Percentiles rank a stretch among this genome's conserved stretches.
Evolutionary conservation across 345 rosid species (phyloP).

Genomic region (Arabis hirsuta): DNA sequence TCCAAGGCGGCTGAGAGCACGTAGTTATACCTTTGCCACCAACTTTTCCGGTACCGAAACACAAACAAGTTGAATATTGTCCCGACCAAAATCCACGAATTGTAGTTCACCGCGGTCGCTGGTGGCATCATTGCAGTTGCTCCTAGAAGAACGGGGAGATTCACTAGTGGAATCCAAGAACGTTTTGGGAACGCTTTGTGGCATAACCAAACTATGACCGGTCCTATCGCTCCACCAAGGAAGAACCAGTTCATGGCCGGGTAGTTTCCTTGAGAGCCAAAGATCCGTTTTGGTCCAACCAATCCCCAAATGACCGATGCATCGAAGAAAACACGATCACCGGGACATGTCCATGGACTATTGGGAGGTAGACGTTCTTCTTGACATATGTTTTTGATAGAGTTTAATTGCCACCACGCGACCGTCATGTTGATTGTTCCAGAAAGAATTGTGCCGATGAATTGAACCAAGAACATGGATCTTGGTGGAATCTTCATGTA

Average conservation of each 20-base stretch:
- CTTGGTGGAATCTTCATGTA: slow-evolving; percentile 98
- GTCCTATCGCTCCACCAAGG: slow-evolving; percentile 82
- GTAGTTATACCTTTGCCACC: slow-evolving; percentile 95
- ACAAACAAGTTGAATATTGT: slow-evolving; percentile 81
- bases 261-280: slow-evolving; percentile 78
- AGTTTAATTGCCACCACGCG: slow-evolving; percentile 84
- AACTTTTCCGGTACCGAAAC: slow-evolving; percentile 67
- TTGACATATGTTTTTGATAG: slow-evolving; percentile 75
- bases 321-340: slow-evolving; percentile 84
- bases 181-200: slow-evolving; percentile 79
- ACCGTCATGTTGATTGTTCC: slow-evolving; percentile 81
- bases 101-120: slow-evolving; percentile 78
- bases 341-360: slow-evolving; percentile 94
- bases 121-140: slow-evolving; percentile 82
- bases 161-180: slow-evolving; percentile 83
- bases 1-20: slow-evolving; percentile 84
- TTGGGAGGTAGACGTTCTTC: slow-evolving; percentile 68
- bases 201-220: slow-evolving; percentile 64
- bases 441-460: slow-evolving; percentile 83
- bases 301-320: slow-evolving; percentile 94
- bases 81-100: slow-evolving; percentile 76
- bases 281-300: slow-evolving; percentile 80
- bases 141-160: slow-evolving; percentile 90
- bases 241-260: slow-evolving; percentile 85
- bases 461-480: slow-evolving; percentile 98